phyloP scores from a whole-genome alignment of 2,329 filamentous ascomycete species.

The Colletotrichum endophyticum region DNA sequence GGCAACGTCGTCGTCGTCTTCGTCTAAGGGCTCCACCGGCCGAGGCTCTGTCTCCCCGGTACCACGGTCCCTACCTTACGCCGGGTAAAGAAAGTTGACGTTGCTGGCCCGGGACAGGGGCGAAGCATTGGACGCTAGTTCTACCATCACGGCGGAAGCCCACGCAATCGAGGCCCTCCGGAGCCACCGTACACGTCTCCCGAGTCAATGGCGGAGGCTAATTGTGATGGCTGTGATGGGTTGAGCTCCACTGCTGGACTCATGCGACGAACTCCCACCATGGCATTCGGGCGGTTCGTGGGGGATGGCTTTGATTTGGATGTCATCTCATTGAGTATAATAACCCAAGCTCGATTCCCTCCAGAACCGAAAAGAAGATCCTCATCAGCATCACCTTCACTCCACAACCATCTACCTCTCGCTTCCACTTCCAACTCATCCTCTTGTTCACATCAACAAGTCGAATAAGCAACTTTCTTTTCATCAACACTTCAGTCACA shows the following conservation, averaged over 20 bases:
- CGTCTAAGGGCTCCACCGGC: background rate
- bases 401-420: background rate
- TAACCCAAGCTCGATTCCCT: background rate
- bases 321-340: background rate
- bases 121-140: background rate
- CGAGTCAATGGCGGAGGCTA: background rate
- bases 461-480: background rate
- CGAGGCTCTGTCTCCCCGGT: background rate
- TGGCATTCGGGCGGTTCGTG: background rate
- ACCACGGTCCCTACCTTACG: background rate
- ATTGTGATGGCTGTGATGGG: background rate
- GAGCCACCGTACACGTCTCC: background rate
- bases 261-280: background rate
- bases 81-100: background rate
- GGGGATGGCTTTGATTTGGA: background rate
- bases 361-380: background rate
- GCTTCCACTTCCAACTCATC: background rate
- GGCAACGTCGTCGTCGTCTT: background rate
- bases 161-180: constrained; percentile 1
- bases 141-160: background rate
- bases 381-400: constrained; percentile 3
- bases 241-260: background rate
- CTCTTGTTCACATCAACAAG: background rate
- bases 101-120: background rate
- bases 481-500: background rate